These are phyloP conservation scores for Exophiala bonariae DNA, from an alignment of 2,329 filamentous ascomycete genomes.

Conservation along the genomic window DNA sequence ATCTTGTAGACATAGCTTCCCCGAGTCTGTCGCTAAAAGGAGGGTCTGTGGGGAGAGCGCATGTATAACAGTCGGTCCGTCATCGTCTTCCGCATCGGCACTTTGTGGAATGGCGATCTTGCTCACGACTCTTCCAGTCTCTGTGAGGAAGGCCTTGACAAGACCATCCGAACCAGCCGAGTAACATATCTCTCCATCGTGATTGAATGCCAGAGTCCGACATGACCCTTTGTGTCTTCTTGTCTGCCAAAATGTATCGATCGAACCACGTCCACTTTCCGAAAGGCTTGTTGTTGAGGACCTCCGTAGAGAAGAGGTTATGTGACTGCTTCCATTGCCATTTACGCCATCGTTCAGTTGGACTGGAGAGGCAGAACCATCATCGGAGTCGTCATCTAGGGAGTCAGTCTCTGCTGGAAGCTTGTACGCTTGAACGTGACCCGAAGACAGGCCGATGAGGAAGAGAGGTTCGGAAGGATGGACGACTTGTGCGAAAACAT, in stretches of 20 bases:
- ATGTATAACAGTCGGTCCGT: conserved; percentile 79
- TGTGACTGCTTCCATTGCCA: conserved; percentile 13
- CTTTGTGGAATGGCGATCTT: conserved; percentile 73
- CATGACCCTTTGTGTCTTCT: conserved; percentile 93
- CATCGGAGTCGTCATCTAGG: conserved; percentile 13
- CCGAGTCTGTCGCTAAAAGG: conserved; percentile 86
- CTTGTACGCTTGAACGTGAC: conserved; percentile 57
- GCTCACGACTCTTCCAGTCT: conserved; percentile 68
- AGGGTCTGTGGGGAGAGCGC: conserved; percentile 84
- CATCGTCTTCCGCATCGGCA: conserved; percentile 35
- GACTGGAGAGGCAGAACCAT: conserved; percentile 12
- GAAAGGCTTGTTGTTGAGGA: conserved; percentile 39
- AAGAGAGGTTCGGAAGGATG: conserved; percentile 84
- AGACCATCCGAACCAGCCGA: conserved; percentile 63
- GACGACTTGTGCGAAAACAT: conserved; percentile 84
- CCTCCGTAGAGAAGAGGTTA: conserved; percentile 23
- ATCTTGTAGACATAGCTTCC: conserved; percentile 85
- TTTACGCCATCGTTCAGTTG: conserved; percentile 10
- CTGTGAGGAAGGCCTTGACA: conserved; percentile 60
- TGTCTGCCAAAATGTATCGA: conserved; percentile 84
- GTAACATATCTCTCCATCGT: conserved; percentile 70
- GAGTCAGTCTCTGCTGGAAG: conserved; percentile 59
- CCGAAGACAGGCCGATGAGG: conserved; percentile 69
- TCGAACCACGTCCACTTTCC: conserved; percentile 67
- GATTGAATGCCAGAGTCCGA: conserved; percentile 73